Evolutionary conservation across 192 early-diverging fungal species (phyloP).

Genomic region (Paraglomus occultum): DNA sequence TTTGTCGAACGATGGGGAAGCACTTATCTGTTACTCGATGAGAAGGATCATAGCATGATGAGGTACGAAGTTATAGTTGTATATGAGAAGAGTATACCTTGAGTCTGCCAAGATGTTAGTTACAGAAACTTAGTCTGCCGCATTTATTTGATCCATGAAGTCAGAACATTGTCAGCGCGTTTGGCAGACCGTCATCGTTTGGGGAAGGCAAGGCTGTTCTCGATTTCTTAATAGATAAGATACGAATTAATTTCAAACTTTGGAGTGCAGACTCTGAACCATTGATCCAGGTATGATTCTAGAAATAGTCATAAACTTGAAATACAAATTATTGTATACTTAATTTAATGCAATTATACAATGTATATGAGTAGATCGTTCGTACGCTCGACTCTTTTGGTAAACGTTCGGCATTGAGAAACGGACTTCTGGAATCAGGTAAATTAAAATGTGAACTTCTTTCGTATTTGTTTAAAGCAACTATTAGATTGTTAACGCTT

Average conservation of each 20-base stretch:
- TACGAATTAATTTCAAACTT: conserved; percentile 59
- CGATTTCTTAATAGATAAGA: conserved; percentile 60
- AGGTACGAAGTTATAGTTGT: conserved; percentile 36
- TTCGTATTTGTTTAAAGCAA: too few species aligned
- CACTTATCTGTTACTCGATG: conserved; percentile 66
- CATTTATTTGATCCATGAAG: conserved; percentile 29
- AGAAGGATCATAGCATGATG: conserved; percentile 55
- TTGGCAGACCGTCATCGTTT: conserved; percentile 47
- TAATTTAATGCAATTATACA: background rate
- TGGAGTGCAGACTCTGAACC: conserved; percentile 75
- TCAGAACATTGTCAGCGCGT: conserved; percentile 52
- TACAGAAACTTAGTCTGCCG: background rate
- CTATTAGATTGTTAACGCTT: background rate
- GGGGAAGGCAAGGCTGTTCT: conserved; percentile 57
- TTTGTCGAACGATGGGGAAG: conserved; percentile 73
- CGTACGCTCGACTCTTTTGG: conserved; percentile 46
- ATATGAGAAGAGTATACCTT: background rate
- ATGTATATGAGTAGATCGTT: conserved; percentile 37
- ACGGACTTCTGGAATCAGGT: conserved; percentile 52
- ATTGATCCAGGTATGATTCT: conserved; percentile 46
- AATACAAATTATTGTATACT: background rate
- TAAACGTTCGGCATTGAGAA: conserved; percentile 37
- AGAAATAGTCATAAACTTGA: conserved; percentile 1
- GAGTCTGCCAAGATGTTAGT: background rate
- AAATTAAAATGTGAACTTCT: background rate